Percentiles rank a stretch among this genome's conserved stretches.
phyloP scores from a whole-genome alignment of 306 rosid species.

The Begonia masoniana region DNA sequence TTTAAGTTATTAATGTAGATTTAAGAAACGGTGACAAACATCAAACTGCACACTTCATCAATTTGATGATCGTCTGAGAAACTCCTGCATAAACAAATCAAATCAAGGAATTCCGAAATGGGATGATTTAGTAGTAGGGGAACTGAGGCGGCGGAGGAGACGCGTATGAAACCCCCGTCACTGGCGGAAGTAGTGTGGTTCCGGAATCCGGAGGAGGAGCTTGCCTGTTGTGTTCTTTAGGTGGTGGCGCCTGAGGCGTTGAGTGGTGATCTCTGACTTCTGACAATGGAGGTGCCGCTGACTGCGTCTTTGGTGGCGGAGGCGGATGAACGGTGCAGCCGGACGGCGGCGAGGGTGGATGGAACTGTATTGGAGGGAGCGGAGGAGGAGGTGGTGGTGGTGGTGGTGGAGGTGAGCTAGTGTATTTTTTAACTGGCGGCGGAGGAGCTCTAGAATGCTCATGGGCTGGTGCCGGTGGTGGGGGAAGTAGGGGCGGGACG shows the following conservation, averaged over 20 bases:
- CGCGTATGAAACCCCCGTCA: conserved; percentile 10
- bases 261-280: background rate
- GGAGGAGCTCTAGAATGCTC: background rate
- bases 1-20: too few relatives aligned
- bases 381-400: conserved; percentile 7
- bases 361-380: background rate
- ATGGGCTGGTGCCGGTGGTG: conserved; percentile 4
- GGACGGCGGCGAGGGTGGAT: conserved; percentile 5
- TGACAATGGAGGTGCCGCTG: conserved; percentile 1
- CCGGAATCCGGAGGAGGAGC: conserved; percentile 6
- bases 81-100: too few relatives aligned
- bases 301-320: background rate
- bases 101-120: too few relatives aligned
- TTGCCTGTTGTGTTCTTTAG: conserved; percentile 7
- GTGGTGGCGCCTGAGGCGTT: conserved; percentile 9
- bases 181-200: conserved; percentile 17
- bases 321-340: conserved; percentile 12
- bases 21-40: too few relatives aligned
- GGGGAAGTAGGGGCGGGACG: conserved; percentile 3
- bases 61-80: too few relatives aligned
- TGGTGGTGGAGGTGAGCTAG: conserved; percentile 8
- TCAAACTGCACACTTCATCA: too few relatives aligned
- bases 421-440: background rate
- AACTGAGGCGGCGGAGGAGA: conserved; percentile 14
- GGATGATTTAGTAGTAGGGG: conserved; percentile 5